phyloP scores from a whole-genome alignment of 2,329 filamentous ascomycete genomes.

The Emergomyces pasteurianus region DNA sequence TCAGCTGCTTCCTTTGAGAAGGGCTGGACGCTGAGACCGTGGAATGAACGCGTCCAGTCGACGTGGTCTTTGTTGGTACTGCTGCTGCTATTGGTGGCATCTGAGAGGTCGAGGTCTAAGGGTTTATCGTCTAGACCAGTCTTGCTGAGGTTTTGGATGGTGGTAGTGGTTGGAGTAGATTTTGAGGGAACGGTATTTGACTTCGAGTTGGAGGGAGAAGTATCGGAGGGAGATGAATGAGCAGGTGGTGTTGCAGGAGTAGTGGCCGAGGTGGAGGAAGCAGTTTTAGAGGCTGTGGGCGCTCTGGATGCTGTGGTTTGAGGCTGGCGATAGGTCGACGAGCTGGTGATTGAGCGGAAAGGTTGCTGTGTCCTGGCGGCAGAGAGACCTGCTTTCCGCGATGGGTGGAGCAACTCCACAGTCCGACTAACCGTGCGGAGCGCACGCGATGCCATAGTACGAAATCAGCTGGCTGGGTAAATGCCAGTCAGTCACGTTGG shows the following conservation, averaged over 20 bases:
- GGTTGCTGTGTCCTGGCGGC: slow-evolving; percentile 6
- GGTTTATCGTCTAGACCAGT: slow-evolving; percentile 27
- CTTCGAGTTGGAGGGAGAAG: slow-evolving; percentile 2
- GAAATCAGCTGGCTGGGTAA: neutral
- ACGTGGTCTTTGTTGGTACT: slow-evolving; percentile 35
- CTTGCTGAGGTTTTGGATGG: slow-evolving; percentile 27
- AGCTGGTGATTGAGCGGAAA: slow-evolving; percentile 5
- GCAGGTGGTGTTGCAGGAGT: slow-evolving; percentile 3
- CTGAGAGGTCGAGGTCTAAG: slow-evolving; percentile 15
- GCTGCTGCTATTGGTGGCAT: slow-evolving; percentile 2
- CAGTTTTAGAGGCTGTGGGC: neutral
- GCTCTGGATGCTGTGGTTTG: slow-evolving; percentile 1
- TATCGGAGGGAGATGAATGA: neutral
- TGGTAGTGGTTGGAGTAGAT: slow-evolving; percentile 17
- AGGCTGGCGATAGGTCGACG: slow-evolving; percentile 9
- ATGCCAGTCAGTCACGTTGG: neutral
- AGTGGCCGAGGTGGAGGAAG: slow-evolving; percentile 4
- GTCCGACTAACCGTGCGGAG: slow-evolving; percentile 3
- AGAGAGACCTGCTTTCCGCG: neutral
- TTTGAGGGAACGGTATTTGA: slow-evolving; percentile 5
- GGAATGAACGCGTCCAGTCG: slow-evolving; percentile 77
- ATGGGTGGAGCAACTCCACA: slow-evolving; percentile 4
- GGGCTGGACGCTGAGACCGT: slow-evolving; percentile 59
- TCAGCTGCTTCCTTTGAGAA: slow-evolving; percentile 60
- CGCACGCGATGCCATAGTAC: slow-evolving; percentile 4